Conservation (phyloP, 2,329 filamentous ascomycete species). For the Teratosphaeria gauchensis region DNA sequence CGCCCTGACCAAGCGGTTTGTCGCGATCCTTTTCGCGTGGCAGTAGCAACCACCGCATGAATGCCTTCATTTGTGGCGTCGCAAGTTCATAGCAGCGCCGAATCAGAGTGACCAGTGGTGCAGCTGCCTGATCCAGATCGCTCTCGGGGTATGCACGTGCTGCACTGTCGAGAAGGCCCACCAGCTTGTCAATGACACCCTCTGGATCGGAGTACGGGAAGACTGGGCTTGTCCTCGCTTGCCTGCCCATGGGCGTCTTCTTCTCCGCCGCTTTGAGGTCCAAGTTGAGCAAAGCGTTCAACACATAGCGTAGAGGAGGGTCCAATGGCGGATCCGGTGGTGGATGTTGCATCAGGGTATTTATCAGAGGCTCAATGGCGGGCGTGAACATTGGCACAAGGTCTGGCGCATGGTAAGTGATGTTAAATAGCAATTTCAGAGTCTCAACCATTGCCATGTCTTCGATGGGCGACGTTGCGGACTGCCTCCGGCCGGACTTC, state of each 20-base stretch:
- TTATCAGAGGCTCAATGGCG: constrained; percentile 60
- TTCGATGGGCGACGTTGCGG: constrained; percentile 47
- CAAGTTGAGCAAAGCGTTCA: constrained; percentile 76
- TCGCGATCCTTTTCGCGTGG: constrained; percentile 69
- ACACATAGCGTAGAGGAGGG: constrained; percentile 57
- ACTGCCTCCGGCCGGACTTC: constrained; percentile 28
- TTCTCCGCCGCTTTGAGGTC: constrained; percentile 43
- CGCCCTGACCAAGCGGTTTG: constrained; percentile 64
- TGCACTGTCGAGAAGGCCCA: constrained; percentile 60
- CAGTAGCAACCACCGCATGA: constrained; percentile 59
- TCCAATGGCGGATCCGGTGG: constrained; percentile 59
- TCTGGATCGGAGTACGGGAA: constrained; percentile 57
- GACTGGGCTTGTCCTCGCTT: constrained; percentile 38
- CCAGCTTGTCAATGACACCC: constrained; percentile 53
- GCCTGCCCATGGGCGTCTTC: constrained; percentile 11
- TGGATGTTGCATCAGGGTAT: constrained; percentile 55
- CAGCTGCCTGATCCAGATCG: constrained; percentile 62
- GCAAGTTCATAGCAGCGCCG: constrained; percentile 64
- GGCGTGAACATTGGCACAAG: constrained; percentile 53
- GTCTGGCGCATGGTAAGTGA: constrained; percentile 63
- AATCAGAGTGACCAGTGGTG: constrained; percentile 52
- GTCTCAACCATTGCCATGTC: constrained; percentile 76
- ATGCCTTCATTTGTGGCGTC: constrained; percentile 50
- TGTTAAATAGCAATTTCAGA: constrained; percentile 80
- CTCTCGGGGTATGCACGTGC: constrained; percentile 53